Base-by-base conservation (phyloP, 768 basidiomycete genomes). In the Lentinula guzmanii region DNA sequence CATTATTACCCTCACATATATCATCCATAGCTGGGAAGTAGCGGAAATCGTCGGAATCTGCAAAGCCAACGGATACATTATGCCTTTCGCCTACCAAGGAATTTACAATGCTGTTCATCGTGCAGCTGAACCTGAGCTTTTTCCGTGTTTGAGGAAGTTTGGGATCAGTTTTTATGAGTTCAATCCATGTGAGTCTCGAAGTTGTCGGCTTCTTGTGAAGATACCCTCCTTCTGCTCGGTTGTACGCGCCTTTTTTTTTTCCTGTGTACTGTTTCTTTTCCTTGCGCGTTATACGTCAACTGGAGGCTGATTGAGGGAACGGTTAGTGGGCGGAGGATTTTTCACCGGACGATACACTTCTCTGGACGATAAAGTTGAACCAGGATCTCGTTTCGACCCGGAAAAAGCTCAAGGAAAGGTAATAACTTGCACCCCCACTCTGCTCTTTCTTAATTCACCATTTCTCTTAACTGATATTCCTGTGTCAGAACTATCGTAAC, bases 31-130 rank as follows among this genome's bases (percentile, higher is more conserved):
- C 0, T 86, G 83, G 82, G 84, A 86, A 69, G 83, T 86, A 15
- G 83, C 84, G 2, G 85, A 86, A 65, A 77, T 86, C 18, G 80
- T 85, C 1, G 75, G 77, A 0, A 86, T 86, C 43, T 85, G 84
- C 71, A 81, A 75, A 55, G 73, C 74, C 3, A 82, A 84, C 18
- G 79, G 79, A 1, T 87, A 79, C 63, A 77, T 86, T 11, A 73
- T 77, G 63, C 86, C 86, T 2, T 82, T 78, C n/a, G 81, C 79
- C 2, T 87, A 86, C 62, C 84, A 81, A 73, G 83, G 72, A 9
- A 77, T 76, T 5, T 76, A 78, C 61, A 78, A 78, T 55, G 75
- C 75, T 0, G 68, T 79, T 16, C 76, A 79, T 48, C 74, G 77
- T 35, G 62, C 63, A 4, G 75, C 75, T 5, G 78, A 78, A 56